Evolutionary conservation across 208 protist species (phyloP).

Genomic region (Leishmania aethiopica): DNA sequence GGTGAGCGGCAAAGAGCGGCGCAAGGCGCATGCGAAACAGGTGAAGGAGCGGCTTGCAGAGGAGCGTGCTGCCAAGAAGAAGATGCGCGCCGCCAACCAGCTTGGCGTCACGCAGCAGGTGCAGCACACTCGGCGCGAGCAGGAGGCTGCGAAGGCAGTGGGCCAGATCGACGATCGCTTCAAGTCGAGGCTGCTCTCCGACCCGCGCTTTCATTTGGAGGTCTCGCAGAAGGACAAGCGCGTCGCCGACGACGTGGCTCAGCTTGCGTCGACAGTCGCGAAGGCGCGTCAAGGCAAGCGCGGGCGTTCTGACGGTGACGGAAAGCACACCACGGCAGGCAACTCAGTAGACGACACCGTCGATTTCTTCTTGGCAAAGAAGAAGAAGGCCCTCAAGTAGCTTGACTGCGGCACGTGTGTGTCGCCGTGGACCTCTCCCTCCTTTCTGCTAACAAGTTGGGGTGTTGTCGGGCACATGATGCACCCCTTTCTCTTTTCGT

Average conservation of each 20-base stretch:
- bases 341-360: conserved; percentile 43
- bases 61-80: conserved; percentile 71
- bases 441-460: background rate
- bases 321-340: background rate
- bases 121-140: conserved; percentile 34
- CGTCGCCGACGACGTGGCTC: conserved; percentile 58
- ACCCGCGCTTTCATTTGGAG: conserved; percentile 88
- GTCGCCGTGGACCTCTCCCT: background rate
- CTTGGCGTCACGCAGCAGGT: conserved; percentile 61
- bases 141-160: conserved; percentile 44
- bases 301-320: conserved; percentile 10
- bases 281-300: conserved; percentile 59
- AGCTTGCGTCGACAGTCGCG: conserved; percentile 75
- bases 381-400: conserved; percentile 20
- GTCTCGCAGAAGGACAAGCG: conserved; percentile 72
- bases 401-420: background rate
- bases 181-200: conserved; percentile 77
- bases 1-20: conserved; percentile 69
- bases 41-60: conserved; percentile 69
- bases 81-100: conserved; percentile 62
- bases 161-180: conserved; percentile 82
- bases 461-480: background rate
- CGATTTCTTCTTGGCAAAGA: conserved; percentile 76
- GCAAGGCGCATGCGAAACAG: conserved; percentile 70
- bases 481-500: background rate